Evolutionary conservation across 495 filamentous ascomycete species (phyloP), one percentile per base, ranked within the genome.

Genomic region (Daldinia concentrica): DNA sequence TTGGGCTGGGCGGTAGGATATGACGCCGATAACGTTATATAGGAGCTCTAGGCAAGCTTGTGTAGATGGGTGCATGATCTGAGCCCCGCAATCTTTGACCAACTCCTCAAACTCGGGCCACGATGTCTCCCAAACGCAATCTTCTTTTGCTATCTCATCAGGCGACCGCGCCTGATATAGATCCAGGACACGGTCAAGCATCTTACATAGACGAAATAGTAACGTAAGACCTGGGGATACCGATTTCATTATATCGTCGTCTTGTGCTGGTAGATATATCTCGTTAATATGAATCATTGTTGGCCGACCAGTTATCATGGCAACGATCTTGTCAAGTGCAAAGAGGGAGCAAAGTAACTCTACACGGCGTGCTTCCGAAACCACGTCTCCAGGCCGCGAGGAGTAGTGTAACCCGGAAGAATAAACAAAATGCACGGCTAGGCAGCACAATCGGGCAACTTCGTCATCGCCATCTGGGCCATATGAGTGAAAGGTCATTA

Each of bases 71-170:
- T 51, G 50, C 36, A 71, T 17, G 11, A 50, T 52, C 5, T 66
- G 56, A 12, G 48, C 32, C 1, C 58, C 39, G 32, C 62, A 76
- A 0, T 73, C 58, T 32, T 55, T 32, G 1, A 87, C 80, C 26
- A 89, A 77, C 50, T 88, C 86, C 74, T 89, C 87, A 62, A 89
- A 87, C 8, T 82, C 81, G 4, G 85, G 83, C 66, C 86, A 89
- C 2, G 82, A 81, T 37, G 83, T 79, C 70, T 86, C 84, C 84
- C 85, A 86, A n/a, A 82, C 8, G 11, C 68, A 66, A 14, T 62
- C 27, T 62, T 71, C 68, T 32, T 17, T 82, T 14, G 76, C 80
- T 4, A 79, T 80, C 54, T 77, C 73, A 17, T 48, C 29, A n/a
- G 32, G 30, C 45, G 39, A 39, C 37, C 56, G 45, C 24, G 87